Percentiles rank a stretch among this genome's conserved stretches.
Conservation (phyloP, 192 early-diverging fungal genomes). For the Phycomyces nitens region DNA sequence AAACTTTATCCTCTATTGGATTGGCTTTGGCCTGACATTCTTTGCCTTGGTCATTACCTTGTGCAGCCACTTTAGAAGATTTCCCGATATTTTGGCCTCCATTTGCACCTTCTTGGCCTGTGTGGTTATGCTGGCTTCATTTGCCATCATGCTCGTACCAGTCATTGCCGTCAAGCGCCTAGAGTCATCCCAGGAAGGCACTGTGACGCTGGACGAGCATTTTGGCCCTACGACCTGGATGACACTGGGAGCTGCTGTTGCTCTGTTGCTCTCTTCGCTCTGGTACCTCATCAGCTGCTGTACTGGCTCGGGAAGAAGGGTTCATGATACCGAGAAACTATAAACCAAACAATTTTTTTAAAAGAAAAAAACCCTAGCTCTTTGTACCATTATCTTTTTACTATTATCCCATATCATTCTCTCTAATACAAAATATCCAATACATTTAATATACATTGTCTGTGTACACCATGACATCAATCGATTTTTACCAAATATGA, state of each 20-base stretch:
- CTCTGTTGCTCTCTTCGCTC: conserved; percentile 17
- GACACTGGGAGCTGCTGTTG: conserved; percentile 21
- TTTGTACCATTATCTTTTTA: too few relatives aligned
- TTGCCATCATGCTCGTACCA: conserved; percentile 13
- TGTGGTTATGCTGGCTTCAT: conserved; percentile 13
- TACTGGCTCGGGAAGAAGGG: conserved; percentile 12
- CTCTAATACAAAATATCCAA: too few relatives aligned
- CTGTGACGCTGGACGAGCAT: neutral
- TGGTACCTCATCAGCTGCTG: conserved; percentile 24
- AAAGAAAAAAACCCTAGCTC: too few relatives aligned
- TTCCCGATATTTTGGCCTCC: conserved; percentile 14
- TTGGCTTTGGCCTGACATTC: conserved; percentile 24
- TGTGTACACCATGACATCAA: too few relatives aligned
- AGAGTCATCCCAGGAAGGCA: neutral
- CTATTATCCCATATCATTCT: too few relatives aligned
- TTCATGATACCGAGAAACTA: too few relatives aligned
- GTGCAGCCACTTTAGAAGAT: conserved; percentile 18
- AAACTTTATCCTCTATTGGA: conserved; percentile 26
- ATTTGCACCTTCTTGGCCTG: conserved; percentile 17
- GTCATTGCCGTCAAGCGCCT: conserved; percentile 15
- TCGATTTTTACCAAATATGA: too few relatives aligned
- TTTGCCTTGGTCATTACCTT: conserved; percentile 20
- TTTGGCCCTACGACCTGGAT: conserved; percentile 23
- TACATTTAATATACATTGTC: too few relatives aligned
- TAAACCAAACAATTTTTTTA: too few relatives aligned